Conservation (phyloP, 352 stramenopile species). For the Phytopythium boreale region DNA sequence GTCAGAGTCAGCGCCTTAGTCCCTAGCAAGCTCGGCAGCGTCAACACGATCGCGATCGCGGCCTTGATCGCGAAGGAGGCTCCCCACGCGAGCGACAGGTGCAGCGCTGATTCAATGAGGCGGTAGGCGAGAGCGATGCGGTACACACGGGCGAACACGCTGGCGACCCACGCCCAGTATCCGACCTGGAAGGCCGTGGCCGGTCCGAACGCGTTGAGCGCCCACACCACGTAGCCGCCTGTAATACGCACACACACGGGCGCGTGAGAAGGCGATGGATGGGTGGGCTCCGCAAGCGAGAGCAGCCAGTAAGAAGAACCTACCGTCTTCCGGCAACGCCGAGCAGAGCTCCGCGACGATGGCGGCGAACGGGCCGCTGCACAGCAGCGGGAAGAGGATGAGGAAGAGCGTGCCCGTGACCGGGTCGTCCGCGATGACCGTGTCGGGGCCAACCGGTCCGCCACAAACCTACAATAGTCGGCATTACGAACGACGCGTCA, state of each 20-base stretch:
- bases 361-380: slow-evolving; percentile 79
- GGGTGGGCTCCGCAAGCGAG: not conserved
- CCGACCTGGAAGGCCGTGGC: slow-evolving; percentile 61
- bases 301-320: not conserved
- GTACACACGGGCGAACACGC: slow-evolving; percentile 65
- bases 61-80: slow-evolving; percentile 16
- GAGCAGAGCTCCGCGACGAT: slow-evolving; percentile 88
- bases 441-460: slow-evolving; percentile 14
- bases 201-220: slow-evolving; percentile 81
- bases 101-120: slow-evolving; percentile 7
- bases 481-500: not conserved
- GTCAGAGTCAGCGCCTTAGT: slow-evolving; percentile 67
- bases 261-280: not conserved
- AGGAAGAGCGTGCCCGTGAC: slow-evolving; percentile 16
- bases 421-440: slow-evolving; percentile 19
- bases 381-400: slow-evolving; percentile 63
- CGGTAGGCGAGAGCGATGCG: slow-evolving; percentile 54
- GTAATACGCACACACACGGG: slow-evolving; percentile 2
- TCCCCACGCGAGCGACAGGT: not conserved
- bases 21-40: slow-evolving; percentile 23
- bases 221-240: slow-evolving; percentile 80
- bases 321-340: slow-evolving; percentile 68
- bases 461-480: slow-evolving; percentile 13
- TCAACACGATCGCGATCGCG: slow-evolving; percentile 15
- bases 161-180: slow-evolving; percentile 71